These are phyloP conservation scores for Magnusiomyces paraingens DNA, from an alignment of 1,139 yeast genomes.

Conservation along the genomic window DNA sequence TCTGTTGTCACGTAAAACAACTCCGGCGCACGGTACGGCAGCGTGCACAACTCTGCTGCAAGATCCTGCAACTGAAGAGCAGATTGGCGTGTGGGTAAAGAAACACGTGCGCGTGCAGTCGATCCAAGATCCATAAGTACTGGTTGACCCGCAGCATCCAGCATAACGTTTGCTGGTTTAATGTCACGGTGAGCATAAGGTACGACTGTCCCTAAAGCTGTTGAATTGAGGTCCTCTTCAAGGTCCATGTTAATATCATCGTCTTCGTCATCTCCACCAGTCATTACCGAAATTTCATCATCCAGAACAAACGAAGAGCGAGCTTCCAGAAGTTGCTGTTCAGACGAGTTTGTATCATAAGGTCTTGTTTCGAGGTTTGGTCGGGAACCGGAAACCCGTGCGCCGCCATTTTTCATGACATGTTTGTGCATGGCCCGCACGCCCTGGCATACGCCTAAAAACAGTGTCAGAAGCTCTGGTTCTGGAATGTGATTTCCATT, in stretches of 20 bases:
- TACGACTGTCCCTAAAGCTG: conserved; percentile 50
- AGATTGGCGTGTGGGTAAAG: conserved; percentile 54
- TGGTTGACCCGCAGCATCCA: conserved; percentile 65
- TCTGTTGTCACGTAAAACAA: conserved; percentile 69
- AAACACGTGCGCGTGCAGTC: conserved; percentile 56
- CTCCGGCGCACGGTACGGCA: conserved; percentile 90
- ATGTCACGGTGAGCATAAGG: conserved; percentile 84
- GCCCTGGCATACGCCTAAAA: conserved; percentile 69
- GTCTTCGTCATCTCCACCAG: conserved; percentile 12
- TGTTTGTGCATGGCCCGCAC: conserved; percentile 69
- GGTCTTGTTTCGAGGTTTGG: background rate
- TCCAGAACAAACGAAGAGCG: no score
- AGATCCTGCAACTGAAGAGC: conserved; percentile 73
- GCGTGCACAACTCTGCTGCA: conserved; percentile 80
- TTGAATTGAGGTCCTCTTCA: conserved; percentile 24
- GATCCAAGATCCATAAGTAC: conserved; percentile 84
- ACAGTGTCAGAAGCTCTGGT: conserved; percentile 51
- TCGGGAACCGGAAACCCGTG: background rate
- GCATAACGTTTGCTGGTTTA: conserved; percentile 85
- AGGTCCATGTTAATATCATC: conserved; percentile 21
- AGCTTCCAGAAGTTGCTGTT: background rate
- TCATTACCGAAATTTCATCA: background rate
- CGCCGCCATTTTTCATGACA: conserved; percentile 27
- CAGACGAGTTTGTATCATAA: background rate
- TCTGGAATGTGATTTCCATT: conserved; percentile 51